A percentile compares a stretch with the other conserved stretches of the same genome.
Conservation (phyloP, 2,329 filamentous ascomycete genomes). For the Ophiosphaerella korrae region DNA sequence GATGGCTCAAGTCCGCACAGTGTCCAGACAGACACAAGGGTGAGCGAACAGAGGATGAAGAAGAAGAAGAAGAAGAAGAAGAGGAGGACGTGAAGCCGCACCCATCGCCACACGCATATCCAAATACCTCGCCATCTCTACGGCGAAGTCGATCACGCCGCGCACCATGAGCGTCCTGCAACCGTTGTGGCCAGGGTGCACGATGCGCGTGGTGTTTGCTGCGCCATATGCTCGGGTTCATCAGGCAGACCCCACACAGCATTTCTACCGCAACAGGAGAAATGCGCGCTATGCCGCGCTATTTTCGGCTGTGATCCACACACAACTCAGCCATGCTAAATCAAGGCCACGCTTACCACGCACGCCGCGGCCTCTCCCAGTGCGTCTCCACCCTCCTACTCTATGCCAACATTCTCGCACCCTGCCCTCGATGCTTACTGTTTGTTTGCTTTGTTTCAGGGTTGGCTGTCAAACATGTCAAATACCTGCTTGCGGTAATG, state of each 20-base stretch:
- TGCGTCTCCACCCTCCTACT: neutral
- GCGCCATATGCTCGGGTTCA: neutral
- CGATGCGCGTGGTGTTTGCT: neutral
- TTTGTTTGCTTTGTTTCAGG: neutral
- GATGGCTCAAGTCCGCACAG: slow-evolving; percentile 4
- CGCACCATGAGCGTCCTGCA: too few relatives aligned
- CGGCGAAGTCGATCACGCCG: too few relatives aligned
- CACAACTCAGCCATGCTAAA: slow-evolving; percentile 11
- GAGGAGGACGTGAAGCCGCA: neutral
- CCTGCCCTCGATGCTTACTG: neutral
- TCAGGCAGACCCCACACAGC: slow-evolving; percentile 3
- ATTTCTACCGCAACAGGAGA: neutral
- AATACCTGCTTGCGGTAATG: neutral
- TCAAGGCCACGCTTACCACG: neutral
- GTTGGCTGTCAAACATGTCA: neutral
- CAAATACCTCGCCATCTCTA: neutral
- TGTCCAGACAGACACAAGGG: neutral
- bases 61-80: neutral
- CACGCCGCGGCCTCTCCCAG: neutral
- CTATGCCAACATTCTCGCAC: neutral
- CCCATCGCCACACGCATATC: neutral
- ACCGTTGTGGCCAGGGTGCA: too few relatives aligned
- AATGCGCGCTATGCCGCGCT: neutral
- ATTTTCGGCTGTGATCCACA: neutral
- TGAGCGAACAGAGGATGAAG: neutral